phyloP scores from a whole-genome alignment of 1,139 yeast genomes.

The Neolecta irregularis region DNA sequence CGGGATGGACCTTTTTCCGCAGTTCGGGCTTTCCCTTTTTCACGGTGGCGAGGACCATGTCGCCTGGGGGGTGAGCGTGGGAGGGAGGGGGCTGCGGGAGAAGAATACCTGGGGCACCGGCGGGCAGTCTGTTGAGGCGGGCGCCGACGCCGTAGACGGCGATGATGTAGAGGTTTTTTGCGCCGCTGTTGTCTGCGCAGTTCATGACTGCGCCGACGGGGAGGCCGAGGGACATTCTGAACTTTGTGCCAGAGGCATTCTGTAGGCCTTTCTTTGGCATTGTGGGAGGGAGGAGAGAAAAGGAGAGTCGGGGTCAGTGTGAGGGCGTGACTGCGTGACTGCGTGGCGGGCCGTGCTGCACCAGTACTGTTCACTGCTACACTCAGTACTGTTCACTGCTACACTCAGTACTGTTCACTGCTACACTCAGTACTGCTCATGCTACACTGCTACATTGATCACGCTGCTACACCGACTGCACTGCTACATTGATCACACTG shows the following conservation, averaged over 20 bases:
- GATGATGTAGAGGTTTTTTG: slow-evolving; percentile 83
- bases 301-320: background rate
- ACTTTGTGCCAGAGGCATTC: slow-evolving; percentile 99
- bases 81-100: background rate
- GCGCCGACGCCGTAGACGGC: slow-evolving; percentile 99
- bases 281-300: too few relatives aligned
- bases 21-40: slow-evolving; percentile 99
- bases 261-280: slow-evolving; percentile 3
- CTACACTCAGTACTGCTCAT: too few relatives aligned
- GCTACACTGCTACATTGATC: too few relatives aligned
- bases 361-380: too few relatives aligned
- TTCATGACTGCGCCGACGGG: slow-evolving; percentile 99
- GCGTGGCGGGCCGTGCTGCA: too few relatives aligned
- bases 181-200: slow-evolving; percentile 99
- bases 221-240: slow-evolving; percentile 99
- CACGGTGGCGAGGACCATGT: slow-evolving; percentile 57
- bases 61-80: background rate
- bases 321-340: too few relatives aligned
- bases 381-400: too few relatives aligned
- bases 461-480: too few relatives aligned
- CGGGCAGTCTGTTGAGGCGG: slow-evolving; percentile 99
- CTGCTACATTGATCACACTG: too few relatives aligned
- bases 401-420: too few relatives aligned
- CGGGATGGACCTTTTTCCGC: slow-evolving; percentile 99
- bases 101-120: slow-evolving; percentile 55